These are phyloP conservation scores for Avena insularis DNA, from an alignment of 176 grass and related monocot species.

Conservation along the genomic window DNA sequence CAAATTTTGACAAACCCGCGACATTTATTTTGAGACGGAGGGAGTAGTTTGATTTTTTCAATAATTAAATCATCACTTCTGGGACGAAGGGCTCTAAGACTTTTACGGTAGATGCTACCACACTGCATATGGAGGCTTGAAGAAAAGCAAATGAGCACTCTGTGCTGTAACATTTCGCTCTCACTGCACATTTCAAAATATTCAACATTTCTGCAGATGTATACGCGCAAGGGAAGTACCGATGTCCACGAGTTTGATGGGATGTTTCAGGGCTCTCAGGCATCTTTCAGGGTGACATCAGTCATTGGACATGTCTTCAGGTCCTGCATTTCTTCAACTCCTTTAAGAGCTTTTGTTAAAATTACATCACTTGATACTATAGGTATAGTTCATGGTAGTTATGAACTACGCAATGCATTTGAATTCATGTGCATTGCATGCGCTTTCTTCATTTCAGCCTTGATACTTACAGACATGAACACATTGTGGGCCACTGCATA, in stretches of 20 bases:
- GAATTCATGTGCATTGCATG: constrained; percentile 1
- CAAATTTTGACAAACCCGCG: no score
- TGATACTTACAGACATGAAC: constrained; percentile 8
- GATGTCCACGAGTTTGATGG: constrained; percentile 97
- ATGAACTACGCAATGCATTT: background rate
- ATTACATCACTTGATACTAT: background rate
- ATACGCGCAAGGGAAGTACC: constrained; percentile 77
- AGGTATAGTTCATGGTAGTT: background rate
- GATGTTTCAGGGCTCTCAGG: constrained; percentile 62
- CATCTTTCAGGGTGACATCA: constrained; percentile 84
- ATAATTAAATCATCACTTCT: background rate
- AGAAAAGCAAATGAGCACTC: background rate
- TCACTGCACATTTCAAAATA: background rate
- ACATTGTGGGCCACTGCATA: constrained; percentile 1
- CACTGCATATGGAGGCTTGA: background rate
- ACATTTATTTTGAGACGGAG: no score
- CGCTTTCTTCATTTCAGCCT: constrained; percentile 12
- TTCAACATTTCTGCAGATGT: constrained; percentile 56
- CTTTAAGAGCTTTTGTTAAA: background rate
- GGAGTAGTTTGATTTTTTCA: no score
- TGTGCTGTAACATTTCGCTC: constrained; percentile 17
- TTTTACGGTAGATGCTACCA: background rate
- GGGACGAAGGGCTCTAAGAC: background rate
- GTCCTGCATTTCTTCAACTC: constrained; percentile 38
- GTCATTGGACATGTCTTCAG: constrained; percentile 95